Evolutionary conservation across 2,329 filamentous ascomycete genomes (phyloP), one percentile per base, ranked within the genome.

Genomic region (Diplodia scrobiculata): DNA sequence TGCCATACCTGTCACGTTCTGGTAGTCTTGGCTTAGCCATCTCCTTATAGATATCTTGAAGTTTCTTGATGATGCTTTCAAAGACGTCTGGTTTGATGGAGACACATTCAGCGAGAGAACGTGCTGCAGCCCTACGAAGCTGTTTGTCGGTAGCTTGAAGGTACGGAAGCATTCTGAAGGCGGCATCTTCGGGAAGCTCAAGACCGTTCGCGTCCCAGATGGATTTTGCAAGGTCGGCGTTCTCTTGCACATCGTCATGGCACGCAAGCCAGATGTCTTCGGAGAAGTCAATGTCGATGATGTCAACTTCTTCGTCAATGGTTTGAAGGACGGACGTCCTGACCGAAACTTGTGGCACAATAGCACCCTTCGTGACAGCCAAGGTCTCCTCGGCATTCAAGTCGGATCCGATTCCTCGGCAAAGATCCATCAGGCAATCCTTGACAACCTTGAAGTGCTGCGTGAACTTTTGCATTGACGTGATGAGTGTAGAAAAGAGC

Each of bases 141-240:
- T 96, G 92, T 21, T 84, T 84, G 72, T 98, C 94, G 70, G 87
- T 86, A 70, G 87, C 91, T 70, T 91, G 86, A 11, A 98, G 81
- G 74, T 96, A 98, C 0, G 88, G 87, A 58, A 96, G 79, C 73
- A 93, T 88, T 71, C 84, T 85, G 66, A 83, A 76, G 7, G 91
- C 87, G 9, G 91, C 85, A 6, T 89, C 83, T 21, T 86, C 80
- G 1, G 86, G 84, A 13, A 94, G 80, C 67, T 89, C 80, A 68
- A 98, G 89, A 7, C 87, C 89, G 74, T 94, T 96, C 73, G 97
- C 95, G 73, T 96, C 92, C 95, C 95, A 99, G 41, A 99, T 97
- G 13, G 94, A 91, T 62, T 84, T 85, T 6, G 91, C 94, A 63
- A 96, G 82, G 53, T 92, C 91, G 9, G 84, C 85, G 72, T 98